These are phyloP conservation scores for Aspergillus ostianus DNA, from an alignment of 495 filamentous ascomycete species.

Conservation along the genomic window DNA sequence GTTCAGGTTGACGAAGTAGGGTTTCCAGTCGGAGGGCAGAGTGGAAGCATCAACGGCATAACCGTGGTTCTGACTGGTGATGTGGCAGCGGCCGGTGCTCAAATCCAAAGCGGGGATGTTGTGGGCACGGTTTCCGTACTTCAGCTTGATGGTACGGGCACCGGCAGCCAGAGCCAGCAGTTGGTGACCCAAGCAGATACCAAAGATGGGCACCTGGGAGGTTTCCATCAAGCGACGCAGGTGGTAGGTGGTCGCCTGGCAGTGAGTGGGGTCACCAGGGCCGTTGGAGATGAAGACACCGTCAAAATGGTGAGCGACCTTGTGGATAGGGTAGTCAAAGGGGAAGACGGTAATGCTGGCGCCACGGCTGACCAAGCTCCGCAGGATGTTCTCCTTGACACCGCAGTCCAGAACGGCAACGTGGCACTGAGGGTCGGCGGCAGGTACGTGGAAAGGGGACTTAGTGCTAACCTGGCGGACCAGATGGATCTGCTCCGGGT, in stretches of 20 bases:
- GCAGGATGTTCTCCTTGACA: conserved; percentile 99
- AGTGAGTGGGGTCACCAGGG: conserved; percentile 96
- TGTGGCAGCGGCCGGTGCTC: conserved; percentile 95
- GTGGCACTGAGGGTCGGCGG: conserved; percentile 76
- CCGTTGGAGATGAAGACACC: conserved; percentile 98
- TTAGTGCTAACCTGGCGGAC: conserved; percentile 96
- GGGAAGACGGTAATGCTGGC: conserved; percentile 90
- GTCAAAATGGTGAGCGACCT: conserved; percentile 95
- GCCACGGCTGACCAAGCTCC: conserved; percentile 84
- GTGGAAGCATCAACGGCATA: conserved; percentile 92
- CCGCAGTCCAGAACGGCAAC: conserved; percentile 96
- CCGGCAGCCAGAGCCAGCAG: conserved; percentile 73
- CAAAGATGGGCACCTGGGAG: conserved; percentile 89
- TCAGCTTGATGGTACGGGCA: conserved; percentile 86
- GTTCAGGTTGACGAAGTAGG: conserved; percentile 97
- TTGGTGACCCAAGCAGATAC: conserved; percentile 95
- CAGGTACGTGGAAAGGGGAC: conserved; percentile 89
- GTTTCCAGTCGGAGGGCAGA: conserved; percentile 83
- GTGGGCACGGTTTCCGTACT: conserved; percentile 96
- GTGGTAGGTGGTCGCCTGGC: conserved; percentile 88
- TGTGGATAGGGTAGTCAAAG: conserved; percentile 95
- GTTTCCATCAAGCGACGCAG: conserved; percentile 83
- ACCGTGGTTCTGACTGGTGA: conserved; percentile 97
- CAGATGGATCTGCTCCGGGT: conserved; percentile 93
- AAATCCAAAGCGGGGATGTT: conserved; percentile 96